Evolutionary conservation across 2,329 filamentous ascomycete species (phyloP).

Genomic region (Didymella pinodella): DNA sequence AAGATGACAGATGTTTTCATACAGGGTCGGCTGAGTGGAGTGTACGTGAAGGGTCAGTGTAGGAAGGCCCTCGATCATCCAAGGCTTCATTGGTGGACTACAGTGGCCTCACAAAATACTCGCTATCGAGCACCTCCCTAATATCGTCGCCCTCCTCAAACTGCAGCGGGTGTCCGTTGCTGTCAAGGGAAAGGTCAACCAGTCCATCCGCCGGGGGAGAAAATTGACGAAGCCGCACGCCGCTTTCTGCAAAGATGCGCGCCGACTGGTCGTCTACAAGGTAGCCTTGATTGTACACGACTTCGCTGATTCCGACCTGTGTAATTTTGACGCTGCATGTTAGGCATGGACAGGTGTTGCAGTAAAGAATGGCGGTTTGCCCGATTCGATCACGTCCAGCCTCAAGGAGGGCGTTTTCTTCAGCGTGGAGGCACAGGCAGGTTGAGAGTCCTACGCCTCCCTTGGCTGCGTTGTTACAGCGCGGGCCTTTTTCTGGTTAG

Average conservation of each 20-base stretch:
- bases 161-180: neutral
- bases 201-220: constrained; percentile 61
- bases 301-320: constrained; percentile 93
- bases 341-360: constrained; percentile 94
- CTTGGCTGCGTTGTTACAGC: constrained; percentile 80
- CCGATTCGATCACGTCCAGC: constrained; percentile 90
- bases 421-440: constrained; percentile 95
- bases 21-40: too few species aligned
- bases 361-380: constrained; percentile 84
- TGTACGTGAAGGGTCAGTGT: neutral
- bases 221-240: constrained; percentile 86
- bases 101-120: constrained; percentile 35
- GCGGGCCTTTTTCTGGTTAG: constrained; percentile 54
- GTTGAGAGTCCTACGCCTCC: constrained; percentile 80
- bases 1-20: too few species aligned
- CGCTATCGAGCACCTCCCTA: constrained; percentile 34
- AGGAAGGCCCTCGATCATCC: neutral
- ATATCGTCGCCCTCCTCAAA: constrained; percentile 24
- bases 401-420: constrained; percentile 96
- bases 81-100: neutral
- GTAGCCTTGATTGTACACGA: constrained; percentile 92
- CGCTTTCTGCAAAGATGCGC: constrained; percentile 81
- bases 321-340: constrained; percentile 99
- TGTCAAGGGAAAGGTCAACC: constrained; percentile 39
- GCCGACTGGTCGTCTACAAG: constrained; percentile 89